Evolutionary conservation across 2,329 filamentous ascomycete genomes (phyloP).

Genomic region (Fusarium praegraminearum): DNA sequence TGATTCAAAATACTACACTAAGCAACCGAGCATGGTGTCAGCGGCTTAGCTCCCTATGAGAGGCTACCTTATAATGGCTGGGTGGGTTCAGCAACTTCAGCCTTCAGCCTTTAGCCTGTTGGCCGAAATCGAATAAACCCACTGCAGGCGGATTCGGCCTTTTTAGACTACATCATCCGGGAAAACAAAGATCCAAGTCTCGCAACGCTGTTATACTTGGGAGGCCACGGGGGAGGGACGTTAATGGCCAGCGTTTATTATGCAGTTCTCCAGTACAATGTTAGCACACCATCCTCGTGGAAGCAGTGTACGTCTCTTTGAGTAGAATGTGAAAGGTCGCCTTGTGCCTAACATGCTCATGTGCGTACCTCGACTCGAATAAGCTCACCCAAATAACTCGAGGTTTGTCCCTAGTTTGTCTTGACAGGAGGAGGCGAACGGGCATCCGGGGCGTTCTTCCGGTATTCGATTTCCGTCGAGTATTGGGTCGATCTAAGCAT

Average conservation of each 20-base stretch:
- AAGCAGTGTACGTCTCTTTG: background rate
- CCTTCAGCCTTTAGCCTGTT: conserved; percentile 34
- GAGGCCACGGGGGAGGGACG: no score
- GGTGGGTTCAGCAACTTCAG: conserved; percentile 36
- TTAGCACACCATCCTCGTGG: background rate
- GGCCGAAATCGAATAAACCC: conserved; percentile 17
- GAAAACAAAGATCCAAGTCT: conserved; percentile 38
- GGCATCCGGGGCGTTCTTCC: conserved; percentile 11
- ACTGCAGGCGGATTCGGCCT: conserved; percentile 4
- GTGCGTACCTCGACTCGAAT: background rate
- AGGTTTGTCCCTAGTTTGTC: background rate
- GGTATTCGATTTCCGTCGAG: conserved; percentile 26
- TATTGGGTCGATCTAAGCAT: background rate
- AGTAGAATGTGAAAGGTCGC: background rate
- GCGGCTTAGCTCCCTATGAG: conserved; percentile 36
- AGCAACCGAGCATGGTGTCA: conserved; percentile 45
- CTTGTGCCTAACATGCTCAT: background rate
- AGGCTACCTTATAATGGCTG: conserved; percentile 1
- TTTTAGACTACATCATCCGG: conserved; percentile 10
- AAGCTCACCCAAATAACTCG: background rate
- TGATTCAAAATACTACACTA: conserved; percentile 45
- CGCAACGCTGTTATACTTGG: conserved; percentile 5
- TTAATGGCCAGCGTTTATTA: background rate
- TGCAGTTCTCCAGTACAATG: background rate
- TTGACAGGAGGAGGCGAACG: background rate